These are phyloP conservation scores for Helenozyma baotianmanensis DNA, from an alignment of 805 yeast species.

Conservation along the genomic window DNA sequence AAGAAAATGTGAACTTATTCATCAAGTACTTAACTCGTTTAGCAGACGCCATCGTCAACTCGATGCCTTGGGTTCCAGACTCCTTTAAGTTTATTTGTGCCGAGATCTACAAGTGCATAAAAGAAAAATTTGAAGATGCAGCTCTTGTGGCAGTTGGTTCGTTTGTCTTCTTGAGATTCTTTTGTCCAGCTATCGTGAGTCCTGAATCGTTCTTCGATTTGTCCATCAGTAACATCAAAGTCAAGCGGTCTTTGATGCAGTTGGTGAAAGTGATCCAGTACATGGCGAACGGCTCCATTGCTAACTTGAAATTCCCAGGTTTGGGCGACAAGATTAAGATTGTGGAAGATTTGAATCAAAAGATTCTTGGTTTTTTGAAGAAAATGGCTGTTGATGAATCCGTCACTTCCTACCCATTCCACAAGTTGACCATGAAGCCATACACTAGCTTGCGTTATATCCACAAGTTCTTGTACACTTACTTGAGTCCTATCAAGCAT, in stretches of 20 bases:
- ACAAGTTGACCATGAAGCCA: slow-evolving; percentile 23
- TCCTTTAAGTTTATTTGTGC: slow-evolving; percentile 71
- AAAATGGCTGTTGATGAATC: slow-evolving; percentile 16
- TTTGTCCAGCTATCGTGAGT: slow-evolving; percentile 86
- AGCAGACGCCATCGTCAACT: slow-evolving; percentile 54
- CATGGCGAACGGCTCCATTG: slow-evolving; percentile 77
- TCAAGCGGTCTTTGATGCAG: slow-evolving; percentile 66
- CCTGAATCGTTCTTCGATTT: slow-evolving; percentile 59
- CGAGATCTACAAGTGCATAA: slow-evolving; percentile 54
- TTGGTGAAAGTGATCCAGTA: slow-evolving; percentile 81
- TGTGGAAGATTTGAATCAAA: slow-evolving; percentile 23
- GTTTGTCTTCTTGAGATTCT: slow-evolving; percentile 71
- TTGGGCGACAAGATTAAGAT: slow-evolving; percentile 40
- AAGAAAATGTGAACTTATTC: slow-evolving; percentile 41
- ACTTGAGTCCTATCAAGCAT: slow-evolving; percentile 27
- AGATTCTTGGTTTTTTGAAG: slow-evolving; percentile 26
- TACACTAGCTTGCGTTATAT: slow-evolving; percentile 34
- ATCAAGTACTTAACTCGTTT: slow-evolving; percentile 52
- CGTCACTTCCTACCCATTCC: slow-evolving; percentile 23
- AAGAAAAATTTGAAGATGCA: slow-evolving; percentile 58
- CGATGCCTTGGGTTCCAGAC: slow-evolving; percentile 57
- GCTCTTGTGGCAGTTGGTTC: slow-evolving; percentile 73
- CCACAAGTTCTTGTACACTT: slow-evolving; percentile 37
- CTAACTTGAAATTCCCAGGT: slow-evolving; percentile 60
- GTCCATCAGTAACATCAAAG: slow-evolving; percentile 25